Evolutionary conservation across 345 rosid species (phyloP).

Genomic region (Anacardium occidentale): DNA sequence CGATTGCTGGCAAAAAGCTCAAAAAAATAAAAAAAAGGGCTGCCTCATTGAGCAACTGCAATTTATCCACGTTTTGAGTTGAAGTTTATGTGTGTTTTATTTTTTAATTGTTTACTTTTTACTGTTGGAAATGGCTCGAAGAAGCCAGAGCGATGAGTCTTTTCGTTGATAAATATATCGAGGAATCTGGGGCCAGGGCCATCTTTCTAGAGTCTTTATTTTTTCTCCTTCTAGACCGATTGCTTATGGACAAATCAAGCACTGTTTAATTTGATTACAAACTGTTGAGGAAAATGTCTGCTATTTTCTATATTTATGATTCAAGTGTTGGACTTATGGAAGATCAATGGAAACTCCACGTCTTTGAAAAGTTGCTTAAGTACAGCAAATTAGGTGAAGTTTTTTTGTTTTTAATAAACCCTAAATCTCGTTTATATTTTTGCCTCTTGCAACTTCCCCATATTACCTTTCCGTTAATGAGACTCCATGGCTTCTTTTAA

Average conservation of each 20-base stretch:
- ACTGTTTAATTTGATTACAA: no score
- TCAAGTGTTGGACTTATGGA: conserved; percentile 10
- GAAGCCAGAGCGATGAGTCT: not conserved
- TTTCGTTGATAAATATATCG: not conserved
- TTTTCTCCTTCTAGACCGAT: no score
- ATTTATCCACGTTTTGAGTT: conserved; percentile 21
- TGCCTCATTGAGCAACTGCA: conserved; percentile 17
- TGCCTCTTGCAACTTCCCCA: conserved; percentile 10
- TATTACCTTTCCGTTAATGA: not conserved
- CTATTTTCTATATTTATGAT: not conserved
- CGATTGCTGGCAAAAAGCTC: no score
- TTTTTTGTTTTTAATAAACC: no score
- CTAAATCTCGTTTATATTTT: not conserved
- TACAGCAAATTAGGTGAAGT: conserved; percentile 23
- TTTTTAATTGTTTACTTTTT: no score
- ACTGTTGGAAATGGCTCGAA: not conserved
- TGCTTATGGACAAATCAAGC: no score
- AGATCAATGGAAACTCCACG: conserved; percentile 22
- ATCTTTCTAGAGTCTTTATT: no score
- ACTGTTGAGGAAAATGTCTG: not conserved
- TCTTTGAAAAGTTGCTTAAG: conserved; percentile 31
- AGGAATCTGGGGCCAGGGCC: no score
- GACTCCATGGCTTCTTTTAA: conserved; percentile 23
- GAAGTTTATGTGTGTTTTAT: no score
- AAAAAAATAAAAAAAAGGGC: conserved; percentile 16